These are phyloP conservation scores for Aspergillus sp. DNA, from an alignment of 2,329 filamentous ascomycete genomes.

Conservation along the genomic window DNA sequence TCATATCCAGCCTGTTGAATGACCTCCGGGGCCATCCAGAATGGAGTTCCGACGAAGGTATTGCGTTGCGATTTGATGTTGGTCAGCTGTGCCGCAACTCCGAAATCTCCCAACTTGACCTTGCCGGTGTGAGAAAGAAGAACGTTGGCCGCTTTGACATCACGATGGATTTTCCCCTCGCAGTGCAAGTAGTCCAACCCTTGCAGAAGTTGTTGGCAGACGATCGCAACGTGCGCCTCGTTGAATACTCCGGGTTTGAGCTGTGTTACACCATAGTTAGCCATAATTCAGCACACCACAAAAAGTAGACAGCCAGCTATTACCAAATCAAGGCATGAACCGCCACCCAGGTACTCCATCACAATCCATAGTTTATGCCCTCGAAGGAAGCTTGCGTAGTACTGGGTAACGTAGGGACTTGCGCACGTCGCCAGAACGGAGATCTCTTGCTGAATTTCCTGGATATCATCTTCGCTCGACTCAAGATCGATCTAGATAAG, in stretches of 20 bases:
- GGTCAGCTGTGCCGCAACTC: conserved; percentile 91
- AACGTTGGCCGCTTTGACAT: conserved; percentile 95
- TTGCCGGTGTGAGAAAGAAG: conserved; percentile 87
- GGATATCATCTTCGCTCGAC: conserved; percentile 96
- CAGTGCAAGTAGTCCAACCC: conserved; percentile 91
- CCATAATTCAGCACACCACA: not conserved
- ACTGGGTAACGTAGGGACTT: conserved; percentile 91
- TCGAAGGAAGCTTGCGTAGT: conserved; percentile 93
- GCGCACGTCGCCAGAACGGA: conserved; percentile 91
- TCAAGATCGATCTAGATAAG: conserved; percentile 85
- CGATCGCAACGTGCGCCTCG: conserved; percentile 88
- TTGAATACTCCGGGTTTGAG: conserved; percentile 86
- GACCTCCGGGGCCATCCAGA: conserved; percentile 96
- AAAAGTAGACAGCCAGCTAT: not conserved
- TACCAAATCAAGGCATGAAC: conserved; percentile 92
- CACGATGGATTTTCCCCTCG: conserved; percentile 93
- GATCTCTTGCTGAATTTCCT: conserved; percentile 97
- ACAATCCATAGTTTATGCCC: conserved; percentile 99
- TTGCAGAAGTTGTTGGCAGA: conserved; percentile 85
- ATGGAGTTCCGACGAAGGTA: conserved; percentile 95
- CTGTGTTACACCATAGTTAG: conserved; percentile 43
- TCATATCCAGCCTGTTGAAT: conserved; percentile 83
- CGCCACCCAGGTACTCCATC: conserved; percentile 96
- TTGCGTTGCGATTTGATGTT: conserved; percentile 98
- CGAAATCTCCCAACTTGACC: conserved; percentile 96